Conservation (phyloP, 805 yeast genomes). For the Kluyveromyces dobzhanskii region DNA sequence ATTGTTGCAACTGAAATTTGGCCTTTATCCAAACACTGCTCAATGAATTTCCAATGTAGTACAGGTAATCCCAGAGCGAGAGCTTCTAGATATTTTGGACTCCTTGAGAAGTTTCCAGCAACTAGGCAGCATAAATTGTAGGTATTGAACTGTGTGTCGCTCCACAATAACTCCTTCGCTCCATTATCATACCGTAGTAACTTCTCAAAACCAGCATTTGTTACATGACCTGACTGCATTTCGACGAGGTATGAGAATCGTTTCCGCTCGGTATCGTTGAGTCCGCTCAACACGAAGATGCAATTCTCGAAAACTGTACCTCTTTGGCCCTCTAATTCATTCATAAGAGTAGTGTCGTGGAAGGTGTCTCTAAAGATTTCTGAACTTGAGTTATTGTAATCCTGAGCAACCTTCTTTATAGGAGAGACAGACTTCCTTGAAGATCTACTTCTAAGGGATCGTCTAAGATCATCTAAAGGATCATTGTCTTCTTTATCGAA, state of each 20-base stretch:
- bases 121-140: slow-evolving; percentile 58
- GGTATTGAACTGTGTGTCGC: slow-evolving; percentile 8
- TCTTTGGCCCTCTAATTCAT: neutral
- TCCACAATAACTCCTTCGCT: slow-evolving; percentile 6
- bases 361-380: slow-evolving; percentile 1
- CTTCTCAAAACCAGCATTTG: slow-evolving; percentile 29
- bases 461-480: slow-evolving; percentile 11
- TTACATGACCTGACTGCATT: slow-evolving; percentile 36
- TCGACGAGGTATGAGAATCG: slow-evolving; percentile 31
- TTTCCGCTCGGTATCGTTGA: slow-evolving; percentile 23
- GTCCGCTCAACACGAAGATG: slow-evolving; percentile 33
- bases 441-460: slow-evolving; percentile 12
- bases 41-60: slow-evolving; percentile 48
- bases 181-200: slow-evolving; percentile 7
- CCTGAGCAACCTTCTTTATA: neutral
- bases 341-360: slow-evolving; percentile 2
- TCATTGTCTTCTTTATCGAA: slow-evolving; percentile 12
- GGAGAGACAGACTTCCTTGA: neutral
- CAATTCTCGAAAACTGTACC: slow-evolving; percentile 28
- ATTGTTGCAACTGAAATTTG: slow-evolving; percentile 27
- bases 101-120: slow-evolving; percentile 50
- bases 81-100: slow-evolving; percentile 69
- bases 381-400: neutral
- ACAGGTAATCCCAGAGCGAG: slow-evolving; percentile 84
- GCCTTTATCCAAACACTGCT: slow-evolving; percentile 35